phyloP scores from a whole-genome alignment of 495 filamentous ascomycete species.

The Haplographium delicatum region DNA sequence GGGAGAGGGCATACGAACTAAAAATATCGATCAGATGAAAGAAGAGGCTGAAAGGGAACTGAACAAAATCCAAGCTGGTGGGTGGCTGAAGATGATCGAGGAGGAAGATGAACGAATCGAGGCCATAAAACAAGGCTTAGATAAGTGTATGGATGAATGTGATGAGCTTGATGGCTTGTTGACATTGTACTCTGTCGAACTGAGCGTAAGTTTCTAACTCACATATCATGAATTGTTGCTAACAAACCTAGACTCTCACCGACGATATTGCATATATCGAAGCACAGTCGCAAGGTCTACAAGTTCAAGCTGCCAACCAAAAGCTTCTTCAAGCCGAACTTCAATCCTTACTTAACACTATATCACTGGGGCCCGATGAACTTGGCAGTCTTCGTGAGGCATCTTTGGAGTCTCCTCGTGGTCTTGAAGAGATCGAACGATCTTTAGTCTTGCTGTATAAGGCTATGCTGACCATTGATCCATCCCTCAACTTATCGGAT shows the following conservation, averaged over 20 bases:
- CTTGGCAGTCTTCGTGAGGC: slow-evolving; percentile 67
- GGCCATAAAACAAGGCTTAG: slow-evolving; percentile 75
- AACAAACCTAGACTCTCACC: slow-evolving; percentile 68
- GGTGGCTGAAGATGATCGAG: slow-evolving; percentile 83
- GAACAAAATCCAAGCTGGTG: slow-evolving; percentile 82
- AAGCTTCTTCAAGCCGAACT: slow-evolving; percentile 88
- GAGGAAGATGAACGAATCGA: slow-evolving; percentile 86
- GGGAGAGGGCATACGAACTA: slow-evolving; percentile 60
- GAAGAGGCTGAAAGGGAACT: slow-evolving; percentile 81
- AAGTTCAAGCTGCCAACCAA: slow-evolving; percentile 96
- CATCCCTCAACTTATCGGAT: slow-evolving; percentile 36
- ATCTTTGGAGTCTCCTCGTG: slow-evolving; percentile 63
- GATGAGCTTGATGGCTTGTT: slow-evolving; percentile 91
- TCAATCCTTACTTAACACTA: slow-evolving; percentile 72
- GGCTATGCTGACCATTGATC: slow-evolving; percentile 93
- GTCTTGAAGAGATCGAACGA: slow-evolving; percentile 69
- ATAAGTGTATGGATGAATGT: slow-evolving; percentile 84
- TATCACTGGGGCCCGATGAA: slow-evolving; percentile 74
- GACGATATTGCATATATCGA: slow-evolving; percentile 97
- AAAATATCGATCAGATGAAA: slow-evolving; percentile 77
- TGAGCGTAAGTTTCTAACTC: slow-evolving; percentile 61
- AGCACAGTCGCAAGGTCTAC: slow-evolving; percentile 91
- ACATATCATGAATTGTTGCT: slow-evolving; percentile 25
- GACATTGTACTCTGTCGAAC: slow-evolving; percentile 88
- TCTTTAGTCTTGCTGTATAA: slow-evolving; percentile 80